Evolutionary conservation across 106 monocot genomes (phyloP), one percentile per base, ranked within the genome.

Genomic region (Platanthera guangdongensis): DNA sequence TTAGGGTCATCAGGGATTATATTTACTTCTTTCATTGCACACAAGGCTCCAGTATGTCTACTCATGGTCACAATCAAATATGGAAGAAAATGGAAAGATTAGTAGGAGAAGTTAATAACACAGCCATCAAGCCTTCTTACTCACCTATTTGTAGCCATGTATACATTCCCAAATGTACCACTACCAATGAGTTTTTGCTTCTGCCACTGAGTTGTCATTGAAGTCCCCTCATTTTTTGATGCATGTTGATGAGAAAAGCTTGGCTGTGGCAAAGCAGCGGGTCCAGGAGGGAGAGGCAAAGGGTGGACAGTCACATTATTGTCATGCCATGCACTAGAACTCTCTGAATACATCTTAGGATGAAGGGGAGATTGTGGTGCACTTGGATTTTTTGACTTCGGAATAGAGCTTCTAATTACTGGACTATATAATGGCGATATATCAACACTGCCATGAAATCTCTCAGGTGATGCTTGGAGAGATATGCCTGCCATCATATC

Each of bases 11-110:
- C 97, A 51, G 94, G 91, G 71, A 94, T 89, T 53, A 99, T 79
- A 87, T 88, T 90, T 30, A 99, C 97, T 89, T 99, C 97, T 83
- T 99, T 99, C 97, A 99, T 99, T 63, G 97, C 97, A 85, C 97
- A 99, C 50, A 85, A 77, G 9, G 97, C 89, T 52, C 97, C 97
- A 73, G 83, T 92, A 75, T 94, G 79, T 83, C 91, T 97, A 80
- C 79, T 32, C 30, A 76, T 68, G 47, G 21, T 72, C 72, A 72
- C 9, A 72, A n/a, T 51, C 3, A 72, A 21, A 51, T 3, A 0
- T 50, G 22, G 9, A 72, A 72, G 50, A 50, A 50, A 76, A 25
- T 51, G 16, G 51, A 50, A 51, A 72, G 22, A 51, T 8, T 6
- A 72, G 51, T 7, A 51, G 9, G 15, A 28, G 45, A 50, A 51